phyloP scores from a whole-genome alignment of 495 filamentous ascomycete species.

The Penicillium malachiteum region DNA sequence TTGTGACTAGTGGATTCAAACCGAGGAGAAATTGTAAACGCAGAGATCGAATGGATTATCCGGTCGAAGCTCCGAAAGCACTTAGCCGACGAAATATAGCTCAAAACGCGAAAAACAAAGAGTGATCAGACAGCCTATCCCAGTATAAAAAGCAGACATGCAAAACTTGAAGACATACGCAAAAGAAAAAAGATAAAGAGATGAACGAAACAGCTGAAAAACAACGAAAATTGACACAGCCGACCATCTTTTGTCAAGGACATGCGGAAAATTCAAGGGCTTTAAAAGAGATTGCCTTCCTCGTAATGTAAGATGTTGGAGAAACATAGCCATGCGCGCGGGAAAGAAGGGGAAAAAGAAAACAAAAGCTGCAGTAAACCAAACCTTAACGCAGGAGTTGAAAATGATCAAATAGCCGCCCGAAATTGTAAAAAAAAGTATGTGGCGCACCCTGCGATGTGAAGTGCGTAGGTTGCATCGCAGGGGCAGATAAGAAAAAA shows the following conservation, averaged over 20 bases:
- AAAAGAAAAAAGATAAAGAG: conserved; percentile 11
- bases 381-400: background rate
- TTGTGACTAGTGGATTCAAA: too few relatives aligned
- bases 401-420: conserved; percentile 30
- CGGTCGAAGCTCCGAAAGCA: background rate
- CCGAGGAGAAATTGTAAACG: too few relatives aligned
- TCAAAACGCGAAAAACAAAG: conserved; percentile 12
- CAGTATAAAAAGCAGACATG: conserved; percentile 17
- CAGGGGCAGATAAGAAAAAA: background rate
- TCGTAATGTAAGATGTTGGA: conserved; percentile 25
- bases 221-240: conserved; percentile 21
- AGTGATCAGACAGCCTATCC: conserved; percentile 53
- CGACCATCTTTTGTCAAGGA: conserved; percentile 29
- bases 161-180: conserved; percentile 13
- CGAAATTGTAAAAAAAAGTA: conserved; percentile 28
- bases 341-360: conserved; percentile 25
- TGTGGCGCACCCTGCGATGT: conserved; percentile 1
- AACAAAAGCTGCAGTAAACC: conserved; percentile 3
- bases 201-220: conserved; percentile 10
- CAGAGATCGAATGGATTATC: background rate
- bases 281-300: conserved; percentile 25
- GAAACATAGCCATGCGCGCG: conserved; percentile 27
- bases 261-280: conserved; percentile 10
- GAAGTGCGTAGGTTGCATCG: background rate
- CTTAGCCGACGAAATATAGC: background rate